Evolutionary conservation across 129 eudicot genomes (phyloP), one percentile per base, ranked within the genome.

Genomic region (Chrysanthemum makinoi): DNA sequence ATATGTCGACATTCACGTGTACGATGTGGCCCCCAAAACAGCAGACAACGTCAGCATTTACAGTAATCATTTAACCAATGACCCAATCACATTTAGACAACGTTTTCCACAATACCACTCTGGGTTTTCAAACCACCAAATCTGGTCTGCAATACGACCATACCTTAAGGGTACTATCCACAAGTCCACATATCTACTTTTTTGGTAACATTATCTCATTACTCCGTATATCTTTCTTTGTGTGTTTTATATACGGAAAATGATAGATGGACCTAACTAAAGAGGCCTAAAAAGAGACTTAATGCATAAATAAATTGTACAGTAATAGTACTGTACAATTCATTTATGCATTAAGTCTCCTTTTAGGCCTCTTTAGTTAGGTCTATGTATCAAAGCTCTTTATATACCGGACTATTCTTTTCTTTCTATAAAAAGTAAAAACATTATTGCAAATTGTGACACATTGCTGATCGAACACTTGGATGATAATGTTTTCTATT

Each of bases 11-110:
- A 59, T 46, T 69, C 80, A 62, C 69, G 75, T 68, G 80, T 75
- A 75, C 68, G 67, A 75, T 67, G 46, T 39, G 46, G 73, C 70
- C 30, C 61, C 15, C 19, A 6, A 72, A n/a, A 0, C 9, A 39
- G 5, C 70, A 57, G 69, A 59, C 74, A 47, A 44, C 30, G 46
- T 22, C 58, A 62, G 54, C 51, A 16, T 9, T 49, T 10, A 19
- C 16, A 77, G 9, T 49, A 70, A 70, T 77, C 65, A 65, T 77
- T 69, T 70, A 7, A 54, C 81, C 81, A 77, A 77, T 62, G 72
- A 77, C 0, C 81, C 81, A 77, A 77, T 69, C 76, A 77, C 0
- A 77, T 0, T 43, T 35, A 70, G 58, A 62, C 76, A 77, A n/a
- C 81, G 50, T 69, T 69, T 77, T 62, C 4, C 57, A 3, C 13